These are phyloP conservation scores for Hygrophorus russula DNA, from an alignment of 768 basidiomycete genomes.

Conservation along the genomic window DNA sequence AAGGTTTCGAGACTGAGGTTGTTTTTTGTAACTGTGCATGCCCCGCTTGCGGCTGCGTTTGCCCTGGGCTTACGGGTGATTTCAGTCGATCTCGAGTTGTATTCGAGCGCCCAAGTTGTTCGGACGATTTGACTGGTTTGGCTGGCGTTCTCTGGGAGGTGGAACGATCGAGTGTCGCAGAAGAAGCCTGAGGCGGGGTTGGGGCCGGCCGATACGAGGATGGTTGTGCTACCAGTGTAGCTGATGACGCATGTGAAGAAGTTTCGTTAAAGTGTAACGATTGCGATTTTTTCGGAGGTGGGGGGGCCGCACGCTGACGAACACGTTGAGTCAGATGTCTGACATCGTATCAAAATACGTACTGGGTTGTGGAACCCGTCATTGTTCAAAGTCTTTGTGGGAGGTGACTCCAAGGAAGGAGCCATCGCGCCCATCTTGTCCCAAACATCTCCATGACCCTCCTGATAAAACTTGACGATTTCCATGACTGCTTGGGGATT, in stretches of 20 bases:
- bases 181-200: constrained; percentile 51
- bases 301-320: constrained; percentile 29
- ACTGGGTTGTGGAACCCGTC: constrained; percentile 49
- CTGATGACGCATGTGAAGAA: constrained; percentile 8
- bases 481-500: constrained; percentile 98
- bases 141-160: constrained; percentile 72
- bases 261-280: constrained; percentile 7
- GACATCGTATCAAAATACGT: constrained; percentile 16
- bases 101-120: constrained; percentile 50
- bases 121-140: constrained; percentile 35
- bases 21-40: constrained; percentile 17
- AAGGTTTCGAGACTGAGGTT: constrained; percentile 26
- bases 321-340: not conserved
- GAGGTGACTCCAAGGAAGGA: constrained; percentile 12
- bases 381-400: constrained; percentile 23
- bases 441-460: constrained; percentile 73
- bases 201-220: constrained; percentile 67
- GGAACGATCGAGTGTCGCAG: constrained; percentile 74
- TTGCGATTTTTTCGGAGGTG: constrained; percentile 36
- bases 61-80: constrained; percentile 12
- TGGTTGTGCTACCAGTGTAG: constrained; percentile 24
- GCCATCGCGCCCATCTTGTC: constrained; percentile 69
- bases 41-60: constrained; percentile 17
- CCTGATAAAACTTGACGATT: constrained; percentile 98
- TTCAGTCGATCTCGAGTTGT: constrained; percentile 51